A percentile compares a stretch with the other conserved stretches of the same genome.
phyloP scores from a whole-genome alignment of 2,329 filamentous ascomycete genomes.

The Biscogniauxia marginata region DNA sequence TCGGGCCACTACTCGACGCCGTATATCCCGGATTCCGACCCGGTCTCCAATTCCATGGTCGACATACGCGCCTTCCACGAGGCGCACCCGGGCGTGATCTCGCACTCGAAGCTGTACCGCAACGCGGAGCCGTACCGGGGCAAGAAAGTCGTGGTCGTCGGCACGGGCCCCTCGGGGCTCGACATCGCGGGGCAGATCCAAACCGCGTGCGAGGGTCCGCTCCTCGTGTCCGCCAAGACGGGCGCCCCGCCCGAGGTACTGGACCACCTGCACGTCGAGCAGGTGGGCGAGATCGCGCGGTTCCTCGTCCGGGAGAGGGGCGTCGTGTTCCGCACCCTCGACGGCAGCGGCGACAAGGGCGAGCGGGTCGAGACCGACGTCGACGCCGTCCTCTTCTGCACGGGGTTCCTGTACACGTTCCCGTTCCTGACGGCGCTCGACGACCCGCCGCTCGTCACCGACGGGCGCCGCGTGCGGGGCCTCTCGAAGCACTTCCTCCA shows the following conservation, averaged over 20 bases:
- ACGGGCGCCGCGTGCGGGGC: slow-evolving; percentile 68
- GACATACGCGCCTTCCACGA: slow-evolving; percentile 60
- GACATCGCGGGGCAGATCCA: slow-evolving; percentile 81
- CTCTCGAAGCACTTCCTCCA: slow-evolving; percentile 80
- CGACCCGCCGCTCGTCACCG: slow-evolving; percentile 55
- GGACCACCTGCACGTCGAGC: slow-evolving; percentile 44
- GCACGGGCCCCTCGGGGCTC: slow-evolving; percentile 78
- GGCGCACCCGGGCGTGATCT: slow-evolving; percentile 59
- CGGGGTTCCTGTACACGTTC: slow-evolving; percentile 83
- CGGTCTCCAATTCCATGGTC: slow-evolving; percentile 17
- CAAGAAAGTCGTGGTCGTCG: slow-evolving; percentile 80
- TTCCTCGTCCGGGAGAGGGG: slow-evolving; percentile 54
- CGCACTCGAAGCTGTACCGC: slow-evolving; percentile 80
- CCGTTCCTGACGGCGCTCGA: slow-evolving; percentile 62
- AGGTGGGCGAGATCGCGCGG: slow-evolving; percentile 58
- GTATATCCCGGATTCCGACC: slow-evolving; percentile 52
- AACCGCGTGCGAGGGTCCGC: slow-evolving; percentile 53
- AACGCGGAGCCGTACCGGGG: slow-evolving; percentile 58
- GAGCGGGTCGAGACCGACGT: slow-evolving; percentile 66
- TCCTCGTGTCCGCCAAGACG: slow-evolving; percentile 64
- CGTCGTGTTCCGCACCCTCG: slow-evolving; percentile 56
- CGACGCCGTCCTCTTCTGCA: slow-evolving; percentile 81
- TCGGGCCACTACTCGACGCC: slow-evolving; percentile 74
- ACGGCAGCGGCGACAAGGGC: slow-evolving; percentile 53
- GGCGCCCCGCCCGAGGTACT: slow-evolving; percentile 46